Evolutionary conservation across 1,284 basidiomycete genomes (phyloP).

Genomic region (Baeospora myosura): DNA sequence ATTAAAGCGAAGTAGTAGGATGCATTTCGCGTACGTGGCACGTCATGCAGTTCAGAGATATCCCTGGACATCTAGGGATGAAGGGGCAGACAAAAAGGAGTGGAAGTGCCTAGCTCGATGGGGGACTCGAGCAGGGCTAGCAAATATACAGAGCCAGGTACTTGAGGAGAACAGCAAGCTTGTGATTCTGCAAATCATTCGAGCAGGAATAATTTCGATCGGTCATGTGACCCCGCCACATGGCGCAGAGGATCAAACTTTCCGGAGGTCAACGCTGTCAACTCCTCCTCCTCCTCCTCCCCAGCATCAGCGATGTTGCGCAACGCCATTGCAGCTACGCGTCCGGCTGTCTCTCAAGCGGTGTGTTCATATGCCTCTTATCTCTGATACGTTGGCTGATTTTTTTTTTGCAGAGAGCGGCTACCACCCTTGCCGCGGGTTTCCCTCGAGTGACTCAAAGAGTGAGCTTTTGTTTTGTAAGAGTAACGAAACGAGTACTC

Average conservation of each 20-base stretch:
- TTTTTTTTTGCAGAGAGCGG: constrained; percentile 43
- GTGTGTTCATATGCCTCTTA: constrained; percentile 29
- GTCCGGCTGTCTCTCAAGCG: constrained; percentile 44
- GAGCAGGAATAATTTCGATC: too few relatives aligned
- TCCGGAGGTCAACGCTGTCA: constrained; percentile 20
- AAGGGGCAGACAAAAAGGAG: neutral
- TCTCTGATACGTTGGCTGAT: constrained; percentile 6
- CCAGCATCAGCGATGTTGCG: constrained; percentile 52
- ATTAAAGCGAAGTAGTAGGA: constrained; percentile 58
- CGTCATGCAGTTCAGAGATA: constrained; percentile 26
- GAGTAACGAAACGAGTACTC: too few relatives aligned
- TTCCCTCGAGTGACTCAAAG: constrained; percentile 70
- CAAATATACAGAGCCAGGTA: too few relatives aligned
- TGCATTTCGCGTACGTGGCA: constrained; percentile 28
- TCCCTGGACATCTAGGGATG: neutral
- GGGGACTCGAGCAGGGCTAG: too few relatives aligned
- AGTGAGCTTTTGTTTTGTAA: constrained; percentile 30
- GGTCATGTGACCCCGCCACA: too few relatives aligned
- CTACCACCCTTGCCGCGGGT: constrained; percentile 75
- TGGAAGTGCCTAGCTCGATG: too few relatives aligned
- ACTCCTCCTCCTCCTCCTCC: constrained; percentile 10
- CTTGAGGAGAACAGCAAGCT: too few relatives aligned
- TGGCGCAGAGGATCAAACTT: neutral
- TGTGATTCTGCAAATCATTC: too few relatives aligned
- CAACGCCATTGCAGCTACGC: constrained; percentile 52